phyloP scores from a whole-genome alignment of 1,139 yeast species.

The Candida labiduridarum region DNA sequence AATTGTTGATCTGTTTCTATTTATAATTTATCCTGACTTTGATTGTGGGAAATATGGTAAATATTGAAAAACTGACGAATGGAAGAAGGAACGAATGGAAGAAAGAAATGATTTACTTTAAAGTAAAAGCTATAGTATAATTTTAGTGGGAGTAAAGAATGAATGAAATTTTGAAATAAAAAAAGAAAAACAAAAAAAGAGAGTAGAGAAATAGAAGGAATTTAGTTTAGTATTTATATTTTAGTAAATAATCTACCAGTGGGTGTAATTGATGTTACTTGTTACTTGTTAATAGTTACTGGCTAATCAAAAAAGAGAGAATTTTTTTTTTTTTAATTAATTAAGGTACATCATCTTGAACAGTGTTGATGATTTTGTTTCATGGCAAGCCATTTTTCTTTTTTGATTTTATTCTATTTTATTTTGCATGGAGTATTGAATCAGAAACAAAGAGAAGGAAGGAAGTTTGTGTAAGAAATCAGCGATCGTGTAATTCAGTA shows the following conservation, averaged over 20 bases:
- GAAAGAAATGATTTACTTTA: not conserved
- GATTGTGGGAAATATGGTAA: not conserved
- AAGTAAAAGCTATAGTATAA: not conserved
- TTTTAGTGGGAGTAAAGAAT: not conserved
- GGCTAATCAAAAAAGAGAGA: too few relatives aligned
- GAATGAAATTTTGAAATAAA: not conserved
- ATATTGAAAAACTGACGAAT: not conserved
- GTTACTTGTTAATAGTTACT: not conserved
- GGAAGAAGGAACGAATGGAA: not conserved
- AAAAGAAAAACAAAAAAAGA: not conserved
- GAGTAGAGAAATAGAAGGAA: not conserved
- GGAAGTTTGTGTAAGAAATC: not conserved
- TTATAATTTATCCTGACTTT: too few relatives aligned
- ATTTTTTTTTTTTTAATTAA: not conserved
- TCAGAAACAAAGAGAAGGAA: too few relatives aligned
- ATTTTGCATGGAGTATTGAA: not conserved
- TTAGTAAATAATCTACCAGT: too few relatives aligned
- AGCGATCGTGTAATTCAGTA: not conserved
- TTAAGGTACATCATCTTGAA: not conserved
- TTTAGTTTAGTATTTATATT: conserved; percentile 1
- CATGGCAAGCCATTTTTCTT: conserved; percentile 7
- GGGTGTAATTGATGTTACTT: not conserved
- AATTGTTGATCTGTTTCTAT: not conserved
- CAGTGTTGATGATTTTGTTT: not conserved
- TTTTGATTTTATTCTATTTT: not conserved